Evolutionary conservation across 73 alveolate genomes (phyloP), one percentile per base, ranked within the genome.

Genomic region (Paramecium tetraurelia): DNA sequence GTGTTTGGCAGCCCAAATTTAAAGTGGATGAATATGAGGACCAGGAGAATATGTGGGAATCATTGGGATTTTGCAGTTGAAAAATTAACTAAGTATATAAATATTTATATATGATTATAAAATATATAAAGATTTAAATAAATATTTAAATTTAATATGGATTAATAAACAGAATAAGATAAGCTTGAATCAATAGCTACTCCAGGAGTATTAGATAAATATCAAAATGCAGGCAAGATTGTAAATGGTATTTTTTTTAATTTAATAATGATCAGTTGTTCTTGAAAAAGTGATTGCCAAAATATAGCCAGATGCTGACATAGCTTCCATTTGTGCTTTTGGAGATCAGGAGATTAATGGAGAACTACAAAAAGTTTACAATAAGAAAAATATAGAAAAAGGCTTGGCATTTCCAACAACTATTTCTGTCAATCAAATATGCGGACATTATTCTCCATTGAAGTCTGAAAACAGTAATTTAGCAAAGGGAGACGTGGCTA

Each of bases 321-420:
- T 96, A 69, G 94, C 94, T 83, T 94, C 92, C 58, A 75, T 96
- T 21, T 96, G 99, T 92, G 94, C 95, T 86, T 89, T 76, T 53
- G 97, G 97, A 14, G 99, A 96, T 80, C 63, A 93, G 53, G 80
- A 35, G 14, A 12, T 85, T 8, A 20, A 31, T 53, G 63, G 80
- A 33, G 88, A 93, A 85, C 94, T 96, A 46, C 46, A 93, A 24
- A 95, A 94, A 80, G 95, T 93, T 21, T 96, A 92, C 95, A 89
- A 90, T 92, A 96, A 90, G 92, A 95, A 96, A 97, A 94, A 96
- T 94, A 90, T 97, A 10, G 98, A 96, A 92, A 97, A 97, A 96
- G 99, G 99, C n/a, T 92, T 97, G 35, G 99, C 99, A 68, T 97
- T 97, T 97, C 99, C 99, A 36, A 97, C 99, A 44, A 96, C 99